These are phyloP conservation scores for Septoria linicola DNA, from an alignment of 2,329 filamentous ascomycete species.

Conservation along the genomic window DNA sequence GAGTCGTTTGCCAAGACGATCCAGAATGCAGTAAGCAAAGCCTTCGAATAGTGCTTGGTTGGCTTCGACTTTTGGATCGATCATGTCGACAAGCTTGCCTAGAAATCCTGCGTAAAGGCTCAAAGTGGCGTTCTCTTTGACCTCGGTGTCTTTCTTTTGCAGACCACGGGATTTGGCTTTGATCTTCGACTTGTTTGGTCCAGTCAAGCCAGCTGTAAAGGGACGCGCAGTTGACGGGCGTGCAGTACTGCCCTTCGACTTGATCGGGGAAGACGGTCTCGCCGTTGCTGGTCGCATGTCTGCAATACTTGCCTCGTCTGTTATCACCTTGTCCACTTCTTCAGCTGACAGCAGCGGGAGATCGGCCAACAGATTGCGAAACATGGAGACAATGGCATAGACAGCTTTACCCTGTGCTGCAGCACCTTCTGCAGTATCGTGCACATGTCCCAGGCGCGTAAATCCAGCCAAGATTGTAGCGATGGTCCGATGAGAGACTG, in stretches of 20 bases:
- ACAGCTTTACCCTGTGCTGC: conserved; percentile 28
- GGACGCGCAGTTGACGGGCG: neutral
- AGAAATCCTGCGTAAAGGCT: conserved; percentile 39
- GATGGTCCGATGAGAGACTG: conserved; percentile 26
- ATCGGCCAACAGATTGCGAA: conserved; percentile 37
- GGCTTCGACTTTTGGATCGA: conserved; percentile 38
- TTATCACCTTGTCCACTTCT: conserved; percentile 24
- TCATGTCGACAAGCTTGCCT: conserved; percentile 37
- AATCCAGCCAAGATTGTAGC: conserved; percentile 29
- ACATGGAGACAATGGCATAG: conserved; percentile 40
- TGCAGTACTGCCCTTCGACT: neutral
- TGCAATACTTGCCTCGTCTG: neutral
- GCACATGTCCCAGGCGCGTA: conserved; percentile 24
- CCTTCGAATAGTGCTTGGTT: conserved; percentile 48
- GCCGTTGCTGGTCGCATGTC: neutral
- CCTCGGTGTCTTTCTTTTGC: conserved; percentile 17
- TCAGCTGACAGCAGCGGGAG: conserved; percentile 25
- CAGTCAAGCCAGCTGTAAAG: neutral
- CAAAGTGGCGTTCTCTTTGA: conserved; percentile 27
- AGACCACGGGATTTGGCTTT: conserved; percentile 16
- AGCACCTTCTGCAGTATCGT: conserved; percentile 4
- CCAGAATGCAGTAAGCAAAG: conserved; percentile 43
- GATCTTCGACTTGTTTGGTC: conserved; percentile 33
- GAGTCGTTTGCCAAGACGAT: conserved; percentile 41
- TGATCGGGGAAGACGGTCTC: conserved; percentile 1